phyloP scores from a whole-genome alignment of 2,329 filamentous ascomycete genomes.

The Bipolaris cookei region DNA sequence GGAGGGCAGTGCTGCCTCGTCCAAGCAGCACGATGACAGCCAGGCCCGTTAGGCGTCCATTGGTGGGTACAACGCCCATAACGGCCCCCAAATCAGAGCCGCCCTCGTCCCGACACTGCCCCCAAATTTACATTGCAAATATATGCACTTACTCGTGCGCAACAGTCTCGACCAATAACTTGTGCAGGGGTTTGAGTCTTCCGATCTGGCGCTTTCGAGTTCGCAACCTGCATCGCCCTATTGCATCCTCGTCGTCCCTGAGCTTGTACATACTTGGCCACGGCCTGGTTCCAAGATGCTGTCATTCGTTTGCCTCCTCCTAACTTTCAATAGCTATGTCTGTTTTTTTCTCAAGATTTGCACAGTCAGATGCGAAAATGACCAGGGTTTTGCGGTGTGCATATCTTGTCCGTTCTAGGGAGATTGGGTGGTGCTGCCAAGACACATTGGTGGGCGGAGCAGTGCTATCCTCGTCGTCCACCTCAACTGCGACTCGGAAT shows the following conservation, averaged over 20 bases:
- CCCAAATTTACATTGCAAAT: background rate
- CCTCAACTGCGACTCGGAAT: background rate
- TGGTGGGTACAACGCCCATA: background rate
- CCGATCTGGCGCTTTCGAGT: background rate
- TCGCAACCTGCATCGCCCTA: background rate
- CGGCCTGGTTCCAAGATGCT: background rate
- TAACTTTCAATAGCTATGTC: background rate
- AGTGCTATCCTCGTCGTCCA: background rate
- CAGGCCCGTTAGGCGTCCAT: conserved; percentile 1
- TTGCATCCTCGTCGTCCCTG: background rate
- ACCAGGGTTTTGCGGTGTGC: background rate
- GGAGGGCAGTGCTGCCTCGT: background rate
- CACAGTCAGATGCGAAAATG: background rate
- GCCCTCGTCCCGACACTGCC: conserved; percentile 1
- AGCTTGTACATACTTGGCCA: background rate
- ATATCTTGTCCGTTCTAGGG: background rate
- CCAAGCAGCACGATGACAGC: background rate
- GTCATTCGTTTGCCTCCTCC: background rate
- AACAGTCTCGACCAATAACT: background rate
- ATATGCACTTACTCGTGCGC: background rate
- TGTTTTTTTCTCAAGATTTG: background rate
- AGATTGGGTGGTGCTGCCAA: background rate
- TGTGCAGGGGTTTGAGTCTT: background rate
- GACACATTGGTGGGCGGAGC: background rate
- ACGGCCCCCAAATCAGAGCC: conserved; percentile 4